phyloP scores from a whole-genome alignment of 2,329 filamentous ascomycete species.

The Rugonectria rugulosa region DNA sequence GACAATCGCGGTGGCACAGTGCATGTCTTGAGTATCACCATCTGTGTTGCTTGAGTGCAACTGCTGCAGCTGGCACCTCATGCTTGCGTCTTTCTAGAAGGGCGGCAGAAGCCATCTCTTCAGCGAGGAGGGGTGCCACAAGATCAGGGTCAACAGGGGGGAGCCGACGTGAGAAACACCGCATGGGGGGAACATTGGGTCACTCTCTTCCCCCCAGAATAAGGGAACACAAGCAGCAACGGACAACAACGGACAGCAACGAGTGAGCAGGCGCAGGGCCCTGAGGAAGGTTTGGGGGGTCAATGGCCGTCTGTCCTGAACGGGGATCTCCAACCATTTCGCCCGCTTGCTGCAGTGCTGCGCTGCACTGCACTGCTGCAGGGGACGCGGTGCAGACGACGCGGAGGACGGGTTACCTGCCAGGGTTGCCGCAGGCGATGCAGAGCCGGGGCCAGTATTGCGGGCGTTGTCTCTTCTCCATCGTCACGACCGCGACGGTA shows the following conservation, averaged over 20 bases:
- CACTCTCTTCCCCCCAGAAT: too few relatives aligned
- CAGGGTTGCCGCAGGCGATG: background rate
- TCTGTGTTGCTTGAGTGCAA: too few relatives aligned
- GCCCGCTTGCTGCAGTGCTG: too few relatives aligned
- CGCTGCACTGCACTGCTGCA: too few relatives aligned
- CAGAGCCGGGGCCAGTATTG: conserved; percentile 27
- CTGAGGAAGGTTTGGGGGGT: background rate
- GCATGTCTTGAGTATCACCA: too few relatives aligned
- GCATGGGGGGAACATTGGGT: conserved; percentile 3
- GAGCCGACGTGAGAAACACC: conserved; percentile 1
- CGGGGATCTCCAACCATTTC: background rate
- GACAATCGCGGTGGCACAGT: background rate
- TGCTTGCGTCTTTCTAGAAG: conserved; percentile 41
- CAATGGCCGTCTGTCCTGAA: background rate
- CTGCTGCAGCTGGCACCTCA: background rate
- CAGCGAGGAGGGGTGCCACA: background rate
- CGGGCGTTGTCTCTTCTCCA: conserved; percentile 18
- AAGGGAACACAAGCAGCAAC: background rate
- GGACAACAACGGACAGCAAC: too few relatives aligned
- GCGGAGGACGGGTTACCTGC: background rate
- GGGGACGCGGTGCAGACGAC: conserved; percentile 18
- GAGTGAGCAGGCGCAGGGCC: too few relatives aligned
- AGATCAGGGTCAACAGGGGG: background rate
- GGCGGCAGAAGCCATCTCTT: conserved; percentile 40
- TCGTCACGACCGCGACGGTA: conserved; percentile 22